Conservation (phyloP, 2,329 filamentous ascomycete genomes). For the Chaetoscypha palmicola region DNA sequence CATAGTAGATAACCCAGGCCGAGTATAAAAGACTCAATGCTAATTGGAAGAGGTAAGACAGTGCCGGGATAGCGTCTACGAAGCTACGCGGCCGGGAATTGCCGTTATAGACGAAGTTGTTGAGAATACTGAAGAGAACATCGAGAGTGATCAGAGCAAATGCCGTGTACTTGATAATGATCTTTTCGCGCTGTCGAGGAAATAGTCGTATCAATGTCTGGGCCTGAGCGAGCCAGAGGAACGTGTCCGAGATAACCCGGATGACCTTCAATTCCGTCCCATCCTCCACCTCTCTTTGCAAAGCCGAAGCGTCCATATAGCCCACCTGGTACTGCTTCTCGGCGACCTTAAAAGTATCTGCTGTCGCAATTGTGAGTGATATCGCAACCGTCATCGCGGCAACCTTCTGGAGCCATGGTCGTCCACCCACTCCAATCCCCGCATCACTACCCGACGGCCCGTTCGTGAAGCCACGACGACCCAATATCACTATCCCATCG, state of each 20-base stretch:
- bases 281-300: conserved; percentile 75
- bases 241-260: conserved; percentile 88
- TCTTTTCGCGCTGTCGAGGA: conserved; percentile 91
- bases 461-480: conserved; percentile 76
- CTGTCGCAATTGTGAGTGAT: conserved; percentile 87
- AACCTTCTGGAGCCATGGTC: conserved; percentile 88
- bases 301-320: conserved; percentile 67
- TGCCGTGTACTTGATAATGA: conserved; percentile 98
- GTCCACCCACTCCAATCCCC: conserved; percentile 78
- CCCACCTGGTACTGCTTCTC: conserved; percentile 73
- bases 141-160: conserved; percentile 90
- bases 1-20: conserved; percentile 69
- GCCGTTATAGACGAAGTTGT: conserved; percentile 66
- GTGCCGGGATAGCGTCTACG: conserved; percentile 78
- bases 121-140: conserved; percentile 82
- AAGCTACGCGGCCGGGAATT: conserved; percentile 65
- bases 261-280: conserved; percentile 84
- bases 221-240: conserved; percentile 94
- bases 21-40: conserved; percentile 65
- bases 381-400: conserved; percentile 68
- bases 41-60: conserved; percentile 66
- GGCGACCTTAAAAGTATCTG: conserved; percentile 81
- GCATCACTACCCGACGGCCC: conserved; percentile 61
- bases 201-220: conserved; percentile 95
- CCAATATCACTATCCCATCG: conserved; percentile 74